Base-by-base conservation (phyloP, 306 rosid genomes). In the Sicyos edulis region DNA sequence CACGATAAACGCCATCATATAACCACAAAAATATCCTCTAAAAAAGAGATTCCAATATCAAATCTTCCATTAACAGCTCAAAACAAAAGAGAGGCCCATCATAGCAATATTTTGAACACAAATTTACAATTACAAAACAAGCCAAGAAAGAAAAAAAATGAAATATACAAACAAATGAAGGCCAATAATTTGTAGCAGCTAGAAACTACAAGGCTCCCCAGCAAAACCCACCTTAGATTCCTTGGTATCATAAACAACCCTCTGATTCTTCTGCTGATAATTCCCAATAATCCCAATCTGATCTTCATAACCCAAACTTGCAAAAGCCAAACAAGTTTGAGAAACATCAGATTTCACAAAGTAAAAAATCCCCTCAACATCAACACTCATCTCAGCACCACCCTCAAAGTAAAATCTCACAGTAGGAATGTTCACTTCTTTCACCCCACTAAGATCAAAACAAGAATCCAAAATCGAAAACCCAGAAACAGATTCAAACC, bases 201-300 rank as follows among this genome's bases (percentile, higher is more conserved):
- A 72, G 75, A 87, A 92, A 79, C 86, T 81, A 79, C 98, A 92
- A 65, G 77, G 42, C 78, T 92, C 98, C 17, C 55, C 79, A 14
- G 93, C 96, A 82, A 92, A 88, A 78, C 98, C 98, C 67, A 90
- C 76, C 82, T 37, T 75, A 15, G 89, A 86, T 61, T 82, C 82
- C 81, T 87, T 80, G 20, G 81, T 75, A 78, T 92, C 82, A 78
- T 90, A 92, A 57, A 90, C 58, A n/a, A 92, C 88, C 90, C 96
- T 90, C 55, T 88, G 96, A 71, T 92, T 92, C 80, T 81, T 88
- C 80, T 92, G 98, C 83, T 90, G 98, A 74, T 83, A 90, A 74
- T 88, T 90, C 77, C 96, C 98, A 52, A 92, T 77, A 9, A 92
- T 88, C 12, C 83, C 79, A 4, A 75, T 77, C 70, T 84, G 89